Evolutionary conservation across 768 basidiomycete species (phyloP).

Genomic region (Favolaschia claudopus): DNA sequence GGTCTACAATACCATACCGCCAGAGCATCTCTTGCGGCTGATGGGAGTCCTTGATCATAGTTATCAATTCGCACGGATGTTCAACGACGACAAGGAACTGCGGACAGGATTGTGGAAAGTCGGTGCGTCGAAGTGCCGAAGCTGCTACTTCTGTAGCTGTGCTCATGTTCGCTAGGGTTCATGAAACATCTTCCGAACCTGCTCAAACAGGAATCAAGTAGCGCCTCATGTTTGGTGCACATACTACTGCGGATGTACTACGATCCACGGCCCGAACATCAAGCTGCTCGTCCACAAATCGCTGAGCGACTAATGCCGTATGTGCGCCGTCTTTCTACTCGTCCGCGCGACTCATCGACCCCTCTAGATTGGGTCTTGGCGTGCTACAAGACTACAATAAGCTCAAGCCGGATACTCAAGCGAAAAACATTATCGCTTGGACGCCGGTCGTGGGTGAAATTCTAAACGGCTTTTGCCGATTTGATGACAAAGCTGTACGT

Average conservation of each 20-base stretch:
- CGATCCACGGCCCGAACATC: slow-evolving; percentile 88
- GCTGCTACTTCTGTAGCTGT: background rate
- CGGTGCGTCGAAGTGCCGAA: slow-evolving; percentile 62
- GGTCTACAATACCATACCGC: slow-evolving; percentile 93
- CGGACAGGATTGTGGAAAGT: slow-evolving; percentile 99
- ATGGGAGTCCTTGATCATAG: slow-evolving; percentile 97
- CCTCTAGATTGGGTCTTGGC: slow-evolving; percentile 78
- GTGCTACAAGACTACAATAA: slow-evolving; percentile 92
- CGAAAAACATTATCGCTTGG: slow-evolving; percentile 96
- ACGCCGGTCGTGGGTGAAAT: slow-evolving; percentile 99
- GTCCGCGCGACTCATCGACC: slow-evolving; percentile 13
- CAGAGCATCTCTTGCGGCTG: slow-evolving; percentile 89
- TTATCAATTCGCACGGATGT: slow-evolving; percentile 95
- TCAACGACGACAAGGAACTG: slow-evolving; percentile 98
- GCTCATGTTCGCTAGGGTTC: slow-evolving; percentile 67
- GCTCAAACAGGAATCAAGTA: slow-evolving; percentile 97
- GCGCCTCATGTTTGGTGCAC: slow-evolving; percentile 93
- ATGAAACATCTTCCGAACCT: slow-evolving; percentile 99
- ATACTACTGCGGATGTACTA: slow-evolving; percentile 94
- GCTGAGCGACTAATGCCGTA: slow-evolving; percentile 76
- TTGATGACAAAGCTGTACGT: slow-evolving; percentile 91
- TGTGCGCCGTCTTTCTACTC: slow-evolving; percentile 33
- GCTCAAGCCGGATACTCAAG: slow-evolving; percentile 88
- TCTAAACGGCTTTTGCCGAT: slow-evolving; percentile 85
- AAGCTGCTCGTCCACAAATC: slow-evolving; percentile 83